Base-by-base conservation (phyloP, 106 monocot species). In the Acanthochlamys bracteata region DNA sequence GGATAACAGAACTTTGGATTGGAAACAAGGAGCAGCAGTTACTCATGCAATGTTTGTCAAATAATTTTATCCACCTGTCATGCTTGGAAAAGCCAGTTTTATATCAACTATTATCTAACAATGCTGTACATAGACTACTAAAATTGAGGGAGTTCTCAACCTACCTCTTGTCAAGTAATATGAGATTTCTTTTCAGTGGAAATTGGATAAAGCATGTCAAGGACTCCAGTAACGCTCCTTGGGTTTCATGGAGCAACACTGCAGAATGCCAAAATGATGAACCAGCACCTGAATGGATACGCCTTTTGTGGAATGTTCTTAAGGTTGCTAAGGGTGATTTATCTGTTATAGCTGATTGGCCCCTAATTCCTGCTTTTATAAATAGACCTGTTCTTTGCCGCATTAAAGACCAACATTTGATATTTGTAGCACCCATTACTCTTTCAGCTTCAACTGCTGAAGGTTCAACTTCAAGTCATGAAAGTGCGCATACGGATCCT, bases 291-390 rank as follows among this genome's bases (percentile, higher is more conserved):
- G 83, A 98, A 55, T 98, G 91, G 91, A 77, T 98, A 65, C 73
- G 73, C 26, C 76, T 83, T 57, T 98, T 98, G 56, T 98, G 98
- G 98, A 83, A 76, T 79, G 69, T 66, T 4, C 92, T 78, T 59
- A 79, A 51, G 55, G 66, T 62, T 17, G 55, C 79, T 47, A 70
- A 70, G 14, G 98, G 92, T 66, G 91, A 88, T 46, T 71, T 96
- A 71, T 77, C 87, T 66, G 82, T 82, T 67, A 25, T 96, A 25
- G 69, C 84, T 53, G 84, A 96, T 12, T 96, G 95, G 90, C 95
- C 95, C 55, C 67, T 96, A 64, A 73, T 96, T 88, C 95, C 95
- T 59, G 84, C 84, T 64, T 76, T 81, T 73, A 69, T 96, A 20
- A 51, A 78, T 65, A 47, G 63, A 23, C 71, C 82, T 26, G 76